Evolutionary conservation across 225 moss, liverwort and hornwort species (phyloP), one percentile per base, ranked within the genome.

Genomic region (Lunularia cruciata): DNA sequence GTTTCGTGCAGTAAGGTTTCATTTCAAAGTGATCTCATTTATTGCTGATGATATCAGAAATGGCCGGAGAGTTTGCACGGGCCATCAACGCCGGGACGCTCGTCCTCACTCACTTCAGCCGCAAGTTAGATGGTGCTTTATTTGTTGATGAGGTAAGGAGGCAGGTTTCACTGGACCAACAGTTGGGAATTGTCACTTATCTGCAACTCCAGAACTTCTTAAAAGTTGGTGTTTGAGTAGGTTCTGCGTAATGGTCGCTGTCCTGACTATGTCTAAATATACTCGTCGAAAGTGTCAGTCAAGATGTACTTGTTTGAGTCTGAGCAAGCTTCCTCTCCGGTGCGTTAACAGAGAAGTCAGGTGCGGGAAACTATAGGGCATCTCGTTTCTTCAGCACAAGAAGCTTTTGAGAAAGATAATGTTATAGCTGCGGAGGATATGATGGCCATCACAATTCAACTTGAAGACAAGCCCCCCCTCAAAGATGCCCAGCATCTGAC

Each of bases 41-140:
- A n/a, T n/a, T n/a, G n/a, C n/a, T n/a, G n/a, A 30, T 61, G 38
- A 20, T 9, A 38, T 70, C 86, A 95, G 95, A 84, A 75, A 90
- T 88, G 75, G 95, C 95, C 60, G 92, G 95, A 64, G 75, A 77
- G 46, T 96, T 96, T 81, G 92, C 95, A 65, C 83, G 84, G 75
- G 77, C 78, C 42, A 84, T 89, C 19, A 71, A 87, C 62, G 92
- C 90, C 31, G 84, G 87, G 60, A 86, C 88, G 47, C 90, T 96
- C 66, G 87, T 96, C 62, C 90, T 96, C 28, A 96, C 95, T 71
- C 95, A 96, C 76, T 96, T 96, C 69, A 96, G 95, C 49, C 90
- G 90, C 77, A 96, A 92, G 74, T 68, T 96, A 80, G 90, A 91
- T 79, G 95, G 95, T 61, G 84, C 95, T 60, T 61, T 85, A 4